Base-by-base conservation (phyloP, 2,329 filamentous ascomycete genomes). In the Pseudocercospora pini-densiflorae region DNA sequence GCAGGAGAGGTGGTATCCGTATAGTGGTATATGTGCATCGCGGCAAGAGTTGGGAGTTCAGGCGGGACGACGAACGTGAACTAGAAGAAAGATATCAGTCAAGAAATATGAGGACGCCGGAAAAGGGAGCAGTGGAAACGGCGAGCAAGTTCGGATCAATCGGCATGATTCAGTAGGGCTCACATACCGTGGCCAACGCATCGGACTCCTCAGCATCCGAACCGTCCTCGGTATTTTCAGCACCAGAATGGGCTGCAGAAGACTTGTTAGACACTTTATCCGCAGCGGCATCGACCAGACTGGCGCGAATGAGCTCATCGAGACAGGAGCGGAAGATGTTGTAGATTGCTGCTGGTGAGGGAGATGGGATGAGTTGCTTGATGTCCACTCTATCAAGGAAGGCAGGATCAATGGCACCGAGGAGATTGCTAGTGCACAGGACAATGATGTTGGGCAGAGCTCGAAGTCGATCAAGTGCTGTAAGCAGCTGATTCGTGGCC, bases 371-470 rank as follows among this genome's bases (percentile, higher is more conserved):
- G 55, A 76, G 73, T 64, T 84, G 79, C 64, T 82, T 81, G 64
- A 84, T 78, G 67, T 84, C 82, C 23, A 84, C 79, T 9, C 65
- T 57, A 36, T 67, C 65, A 36, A 67, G 61, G n/a, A 67, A 67
- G 10, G 65, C 65, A 27, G 61, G 57, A 33, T 67, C 65, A 69
- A 85, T 76, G 8, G 79, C 79, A 12, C 72, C 74, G 14, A 82
- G 73, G 8, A 85, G 71, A 62, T 86, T 86, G 73, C 80, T 85
- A 0, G 84, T 85, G 71, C 82, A 85, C 33, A 85, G 73, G 6
- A 84, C 77, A 27, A 85, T 70, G 23, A 86, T 77, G 65, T 86
- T 85, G 0, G 77, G 72, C 24, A 79, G 73, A 29, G 75, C 68
- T 24, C 79, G 76, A 1, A 85, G 67, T 4, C 78, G 78, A 68